Evolutionary conservation across 108 stramenopile species (phyloP).

Genomic region (Epithemia pelagica): DNA sequence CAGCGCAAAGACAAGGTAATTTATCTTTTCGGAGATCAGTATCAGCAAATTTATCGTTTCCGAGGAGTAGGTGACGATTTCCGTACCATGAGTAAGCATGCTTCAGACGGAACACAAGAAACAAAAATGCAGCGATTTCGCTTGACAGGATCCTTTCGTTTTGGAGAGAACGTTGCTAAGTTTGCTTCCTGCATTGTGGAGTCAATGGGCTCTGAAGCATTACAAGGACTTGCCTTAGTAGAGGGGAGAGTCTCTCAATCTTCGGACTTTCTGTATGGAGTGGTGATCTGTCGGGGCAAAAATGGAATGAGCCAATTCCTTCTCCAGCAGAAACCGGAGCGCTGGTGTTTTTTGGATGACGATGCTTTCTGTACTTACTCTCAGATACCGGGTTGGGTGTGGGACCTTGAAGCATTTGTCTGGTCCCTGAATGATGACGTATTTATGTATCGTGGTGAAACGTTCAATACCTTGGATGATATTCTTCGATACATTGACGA

Average conservation of each 20-base stretch:
- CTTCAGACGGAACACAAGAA: too few relatives aligned
- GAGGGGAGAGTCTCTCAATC: background rate
- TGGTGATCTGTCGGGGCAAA: constrained; percentile 4
- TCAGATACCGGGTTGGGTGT: too few relatives aligned
- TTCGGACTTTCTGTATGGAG: background rate
- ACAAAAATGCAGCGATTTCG: background rate
- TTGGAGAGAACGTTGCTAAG: constrained; percentile 4
- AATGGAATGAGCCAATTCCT: background rate
- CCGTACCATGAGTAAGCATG: background rate
- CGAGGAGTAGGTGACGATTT: constrained; percentile 22
- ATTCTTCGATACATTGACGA: background rate
- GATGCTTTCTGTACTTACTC: too few relatives aligned
- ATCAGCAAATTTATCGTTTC: constrained; percentile 27
- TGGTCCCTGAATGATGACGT: too few relatives aligned
- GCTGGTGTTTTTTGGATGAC: too few relatives aligned
- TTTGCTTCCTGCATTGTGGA: background rate
- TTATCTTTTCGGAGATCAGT: constrained; percentile 27
- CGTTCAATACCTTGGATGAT: background rate
- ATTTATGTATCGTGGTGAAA: constrained; percentile 1
- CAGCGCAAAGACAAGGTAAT: constrained; percentile 1
- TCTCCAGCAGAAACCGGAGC: background rate
- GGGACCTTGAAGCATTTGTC: too few relatives aligned
- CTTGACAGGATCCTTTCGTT: constrained; percentile 1
- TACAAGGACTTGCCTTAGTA: background rate
- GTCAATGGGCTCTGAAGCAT: background rate